These are phyloP conservation scores for Pneumocystis carinii DNA, from an alignment of 1,139 yeast genomes.

Conservation along the genomic window DNA sequence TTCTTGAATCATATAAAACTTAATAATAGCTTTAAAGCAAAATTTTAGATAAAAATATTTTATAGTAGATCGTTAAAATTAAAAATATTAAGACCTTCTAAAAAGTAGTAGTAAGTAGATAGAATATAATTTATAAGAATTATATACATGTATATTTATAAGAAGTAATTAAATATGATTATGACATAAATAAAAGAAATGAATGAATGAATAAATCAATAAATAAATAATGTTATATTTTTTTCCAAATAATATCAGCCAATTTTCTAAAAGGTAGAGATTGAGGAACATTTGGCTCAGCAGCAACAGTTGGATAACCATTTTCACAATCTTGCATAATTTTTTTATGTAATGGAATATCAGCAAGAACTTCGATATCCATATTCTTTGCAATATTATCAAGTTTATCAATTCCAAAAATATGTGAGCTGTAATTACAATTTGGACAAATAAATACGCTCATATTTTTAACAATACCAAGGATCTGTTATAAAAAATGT, in stretches of 20 bases:
- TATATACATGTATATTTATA: background rate
- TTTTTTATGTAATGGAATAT: conserved; percentile 51
- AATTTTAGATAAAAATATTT: background rate
- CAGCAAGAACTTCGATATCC: conserved; percentile 42
- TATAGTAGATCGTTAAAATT: background rate
- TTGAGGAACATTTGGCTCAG: conserved; percentile 26
- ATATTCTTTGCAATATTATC: conserved; percentile 39
- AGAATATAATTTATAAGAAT: background rate
- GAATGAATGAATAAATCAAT: background rate
- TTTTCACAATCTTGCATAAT: conserved; percentile 47
- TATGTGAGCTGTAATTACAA: conserved; percentile 56
- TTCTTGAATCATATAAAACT: background rate
- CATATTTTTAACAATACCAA: conserved; percentile 74
- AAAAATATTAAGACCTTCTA: background rate
- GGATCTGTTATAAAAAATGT: conserved; percentile 17
- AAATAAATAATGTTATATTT: background rate
- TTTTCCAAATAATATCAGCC: conserved; percentile 20
- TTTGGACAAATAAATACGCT: conserved; percentile 62
- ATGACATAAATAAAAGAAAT: background rate
- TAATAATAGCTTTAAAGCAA: background rate
- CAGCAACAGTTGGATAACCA: conserved; percentile 49
- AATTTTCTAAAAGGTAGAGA: conserved; percentile 13
- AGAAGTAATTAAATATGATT: background rate
- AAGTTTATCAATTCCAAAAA: conserved; percentile 62
- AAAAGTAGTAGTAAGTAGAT: background rate